phyloP scores from a whole-genome alignment of 1,284 basidiomycete species.

The Cryptococcus sp. region DNA sequence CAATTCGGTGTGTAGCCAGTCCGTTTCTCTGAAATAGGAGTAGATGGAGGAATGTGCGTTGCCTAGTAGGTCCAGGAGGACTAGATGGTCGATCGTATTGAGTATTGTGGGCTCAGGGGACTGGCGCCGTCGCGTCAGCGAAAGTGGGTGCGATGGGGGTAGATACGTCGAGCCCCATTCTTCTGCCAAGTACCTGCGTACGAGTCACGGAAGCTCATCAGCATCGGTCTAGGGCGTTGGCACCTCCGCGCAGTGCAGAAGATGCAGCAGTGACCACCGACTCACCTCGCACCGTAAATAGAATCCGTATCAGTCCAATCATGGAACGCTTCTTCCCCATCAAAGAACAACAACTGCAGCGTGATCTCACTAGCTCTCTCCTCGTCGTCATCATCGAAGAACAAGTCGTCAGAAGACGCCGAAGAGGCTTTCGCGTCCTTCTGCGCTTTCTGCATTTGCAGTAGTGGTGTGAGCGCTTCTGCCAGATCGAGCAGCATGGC shows the following conservation, averaged over 20 bases:
- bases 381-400: conserved; percentile 55
- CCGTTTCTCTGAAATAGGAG: conserved; percentile 82
- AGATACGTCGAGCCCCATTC: conserved; percentile 76
- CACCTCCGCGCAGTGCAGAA: background rate
- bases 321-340: conserved; percentile 95
- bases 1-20: conserved; percentile 83
- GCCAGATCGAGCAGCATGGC: conserved; percentile 91
- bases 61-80: conserved; percentile 87
- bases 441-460: conserved; percentile 65
- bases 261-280: conserved; percentile 2
- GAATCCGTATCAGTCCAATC: conserved; percentile 89
- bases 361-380: conserved; percentile 78
- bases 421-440: conserved; percentile 48
- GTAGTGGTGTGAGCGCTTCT: conserved; percentile 70
- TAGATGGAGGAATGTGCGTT: conserved; percentile 69
- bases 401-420: conserved; percentile 39
- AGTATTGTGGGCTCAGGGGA: conserved; percentile 64
- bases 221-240: background rate
- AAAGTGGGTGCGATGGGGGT: conserved; percentile 55
- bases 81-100: conserved; percentile 80
- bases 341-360: conserved; percentile 93
- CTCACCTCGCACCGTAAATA: conserved; percentile 86
- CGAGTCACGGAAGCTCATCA: background rate
- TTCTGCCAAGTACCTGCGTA: conserved; percentile 75
- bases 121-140: conserved; percentile 61